Base-by-base conservation (phyloP, 2,329 filamentous ascomycete species). In the Colletotrichum ledebouriae region DNA sequence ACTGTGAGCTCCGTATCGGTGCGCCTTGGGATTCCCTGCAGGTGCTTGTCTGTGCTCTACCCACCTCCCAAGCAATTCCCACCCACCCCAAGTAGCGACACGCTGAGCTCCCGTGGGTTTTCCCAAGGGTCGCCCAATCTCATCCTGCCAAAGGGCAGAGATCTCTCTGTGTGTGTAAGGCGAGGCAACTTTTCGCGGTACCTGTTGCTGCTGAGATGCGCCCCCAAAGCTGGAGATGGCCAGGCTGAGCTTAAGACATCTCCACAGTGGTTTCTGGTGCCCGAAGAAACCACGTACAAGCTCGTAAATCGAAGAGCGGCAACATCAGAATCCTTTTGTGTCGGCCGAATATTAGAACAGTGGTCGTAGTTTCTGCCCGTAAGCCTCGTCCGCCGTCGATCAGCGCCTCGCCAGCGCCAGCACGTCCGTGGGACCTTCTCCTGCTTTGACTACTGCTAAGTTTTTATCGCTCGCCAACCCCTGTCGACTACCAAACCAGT, bases 31-130 rank as follows among this genome's bases (percentile, higher is more conserved):
- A 50, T 56, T 61, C 61, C 61, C 55, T 68, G 66, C 61, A 68
- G 55, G 55, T 44, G 52, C 61, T 56, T 50, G 66, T 68, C 66
- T 65, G 61, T 65, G 66, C 42, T 44, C 41, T 50, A 39, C 55
- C 41, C 47, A 47, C 53, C 53, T 37, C 44, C 29, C 2, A 9
- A 29, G 17, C 17, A 17, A 17, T 29, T 20, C 41, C 47, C 42
- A 39, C 17, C 25, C 6, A 29, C 25, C 17, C 46, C 47, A n/a
- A 44, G 49, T 33, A 39, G 63, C 56, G 39, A 33, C 49, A 41
- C 33, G 44, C 44, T 42, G 44, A 63, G 34, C 61, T 63, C 33
- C 13, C 61, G 39, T 55, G 50, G 50, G 25, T 37, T 57, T 33
- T n/a, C 49, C 39, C 59, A 58, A 63, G 60, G 60, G 53, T 59